Evolutionary conservation across 768 basidiomycete species (phyloP).

Genomic region (Russula sp.): DNA sequence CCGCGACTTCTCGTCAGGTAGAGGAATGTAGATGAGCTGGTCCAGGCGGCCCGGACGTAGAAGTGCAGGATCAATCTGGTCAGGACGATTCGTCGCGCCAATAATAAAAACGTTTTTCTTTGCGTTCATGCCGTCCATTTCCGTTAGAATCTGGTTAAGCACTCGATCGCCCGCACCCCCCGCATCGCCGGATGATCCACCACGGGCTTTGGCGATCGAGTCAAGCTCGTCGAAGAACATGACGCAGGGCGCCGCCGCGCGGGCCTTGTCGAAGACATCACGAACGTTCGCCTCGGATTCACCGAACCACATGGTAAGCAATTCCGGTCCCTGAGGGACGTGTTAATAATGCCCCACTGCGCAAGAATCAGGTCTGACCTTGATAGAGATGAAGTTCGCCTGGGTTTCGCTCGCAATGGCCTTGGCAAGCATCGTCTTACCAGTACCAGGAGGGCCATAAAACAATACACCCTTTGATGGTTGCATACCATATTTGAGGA

Average conservation of each 20-base stretch:
- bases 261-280: conserved; percentile 99
- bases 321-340: conserved; percentile 74
- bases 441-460: conserved; percentile 99
- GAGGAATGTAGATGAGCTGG: conserved; percentile 98
- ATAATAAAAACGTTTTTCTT: conserved; percentile 99
- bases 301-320: conserved; percentile 99
- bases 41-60: conserved; percentile 98
- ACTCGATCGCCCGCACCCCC: conserved; percentile 98
- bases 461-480: conserved; percentile 99
- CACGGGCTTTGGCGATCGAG: conserved; percentile 97
- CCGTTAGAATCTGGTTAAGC: conserved; percentile 93
- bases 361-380: conserved; percentile 46
- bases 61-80: conserved; percentile 91
- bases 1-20: conserved; percentile 92
- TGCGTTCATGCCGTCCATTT: conserved; percentile 98
- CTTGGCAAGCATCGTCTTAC: conserved; percentile 98
- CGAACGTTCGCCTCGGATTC: conserved; percentile 99
- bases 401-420: conserved; percentile 99
- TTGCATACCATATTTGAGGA: conserved; percentile 99
- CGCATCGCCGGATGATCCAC: conserved; percentile 78
- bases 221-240: conserved; percentile 99
- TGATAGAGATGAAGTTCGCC: conserved; percentile 99
- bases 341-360: conserved; percentile 23
- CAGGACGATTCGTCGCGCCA: conserved; percentile 94
- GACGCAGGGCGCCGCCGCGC: conserved; percentile 97